Percentiles rank a stretch among this genome's conserved stretches.
These are phyloP conservation scores for Jaltomata sinuosa DNA, from an alignment of 257 asterid genomes.

Conservation along the genomic window DNA sequence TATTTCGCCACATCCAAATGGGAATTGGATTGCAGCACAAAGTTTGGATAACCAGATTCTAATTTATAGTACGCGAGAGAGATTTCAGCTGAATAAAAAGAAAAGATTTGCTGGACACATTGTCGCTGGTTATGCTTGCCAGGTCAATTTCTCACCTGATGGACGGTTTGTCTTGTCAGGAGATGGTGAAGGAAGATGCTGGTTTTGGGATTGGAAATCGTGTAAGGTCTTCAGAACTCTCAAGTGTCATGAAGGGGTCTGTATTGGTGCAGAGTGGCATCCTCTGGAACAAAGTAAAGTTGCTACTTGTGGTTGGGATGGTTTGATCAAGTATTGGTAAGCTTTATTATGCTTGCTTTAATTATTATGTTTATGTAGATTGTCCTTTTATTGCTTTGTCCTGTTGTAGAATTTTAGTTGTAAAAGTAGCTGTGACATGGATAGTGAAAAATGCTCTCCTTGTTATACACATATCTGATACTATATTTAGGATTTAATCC, in stretches of 20 bases:
- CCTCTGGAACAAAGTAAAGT: slow-evolving; percentile 98
- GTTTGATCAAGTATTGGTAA: slow-evolving; percentile 97
- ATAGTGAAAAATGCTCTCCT: background rate
- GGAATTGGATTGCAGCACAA: slow-evolving; percentile 96
- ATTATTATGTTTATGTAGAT: background rate
- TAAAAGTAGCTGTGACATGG: background rate
- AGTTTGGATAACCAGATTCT: slow-evolving; percentile 98
- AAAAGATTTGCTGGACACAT: slow-evolving; percentile 97
- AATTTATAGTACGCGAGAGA: slow-evolving; percentile 86
- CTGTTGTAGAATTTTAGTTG: background rate
- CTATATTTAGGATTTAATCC: background rate
- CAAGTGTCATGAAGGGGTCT: slow-evolving; percentile 93
- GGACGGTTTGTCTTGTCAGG: slow-evolving; percentile 97
- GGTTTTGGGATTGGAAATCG: slow-evolving; percentile 99
- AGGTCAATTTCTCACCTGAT: slow-evolving; percentile 96
- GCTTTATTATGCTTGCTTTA: slow-evolving; percentile 13
- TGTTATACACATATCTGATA: background rate
- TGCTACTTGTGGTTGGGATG: slow-evolving; percentile 99
- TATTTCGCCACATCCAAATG: slow-evolving; percentile 77
- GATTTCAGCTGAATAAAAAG: slow-evolving; percentile 95
- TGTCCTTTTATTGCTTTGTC: background rate
- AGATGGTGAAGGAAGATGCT: slow-evolving; percentile 97
- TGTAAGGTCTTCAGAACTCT: slow-evolving; percentile 93
- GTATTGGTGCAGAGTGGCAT: slow-evolving; percentile 94
- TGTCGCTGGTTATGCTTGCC: slow-evolving; percentile 96